Evolutionary conservation across 345 rosid genomes (phyloP), one percentile per base, ranked within the genome.

Genomic region (Cardamine occulta): DNA sequence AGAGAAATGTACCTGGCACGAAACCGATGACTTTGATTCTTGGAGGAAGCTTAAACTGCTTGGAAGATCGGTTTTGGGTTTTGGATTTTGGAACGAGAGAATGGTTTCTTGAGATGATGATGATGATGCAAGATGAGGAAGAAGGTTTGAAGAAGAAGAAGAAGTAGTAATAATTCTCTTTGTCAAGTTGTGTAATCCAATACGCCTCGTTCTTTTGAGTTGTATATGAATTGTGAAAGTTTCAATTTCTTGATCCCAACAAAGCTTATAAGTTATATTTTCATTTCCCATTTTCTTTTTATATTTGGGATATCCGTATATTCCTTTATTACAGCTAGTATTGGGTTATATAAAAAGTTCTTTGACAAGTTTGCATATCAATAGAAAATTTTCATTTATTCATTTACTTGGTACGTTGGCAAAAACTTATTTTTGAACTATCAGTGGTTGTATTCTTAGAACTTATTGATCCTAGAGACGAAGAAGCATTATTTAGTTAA

Each of bases 21-120:
- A 70, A 71, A 59, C 3, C 8, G 14, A 71, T 60, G 67, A 51
- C 1, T 48, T 72, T 18, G 61, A 24, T 60, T 72, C 76, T 72
- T 18, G 51, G 29, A 72, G 51, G 52, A 62, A 61, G 19, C 52
- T 62, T 10, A 49, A 61, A 24, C 39, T 49, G 29, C 52, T 62
- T 61, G 37, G 61, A 37, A 61, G 14, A 35, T 72, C 18, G 3
- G 19, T n/a, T 49, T 72, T 39, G 19, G 68, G 62, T 24, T 72
- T 72, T 11, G 42, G 40, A 51, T 24, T 8, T 37, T 62, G 40
- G 52, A 62, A 8, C 49, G 52, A 37, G 52, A 34, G 40, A 35
- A 23, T 49, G 52, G 61, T 51, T 72, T 62, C 52, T 49, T 49
- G 60, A 59, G 14, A 31, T 58, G 74, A 70, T 59, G 74, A 70